phyloP scores from a whole-genome alignment of 1,284 basidiomycete genomes.

The Irpex lacteus region DNA sequence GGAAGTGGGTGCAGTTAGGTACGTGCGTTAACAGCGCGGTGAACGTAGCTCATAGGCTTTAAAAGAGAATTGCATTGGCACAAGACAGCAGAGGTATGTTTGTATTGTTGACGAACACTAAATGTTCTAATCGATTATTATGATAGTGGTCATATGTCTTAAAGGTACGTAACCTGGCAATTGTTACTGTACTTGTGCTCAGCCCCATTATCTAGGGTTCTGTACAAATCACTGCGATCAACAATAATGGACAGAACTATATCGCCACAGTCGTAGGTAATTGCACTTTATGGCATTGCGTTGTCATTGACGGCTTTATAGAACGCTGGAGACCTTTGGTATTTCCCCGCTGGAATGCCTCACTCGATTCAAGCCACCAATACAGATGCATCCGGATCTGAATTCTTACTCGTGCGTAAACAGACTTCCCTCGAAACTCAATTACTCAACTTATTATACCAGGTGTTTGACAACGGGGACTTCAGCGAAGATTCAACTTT shows the following conservation, averaged over 20 bases:
- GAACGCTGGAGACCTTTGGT: constrained; percentile 49
- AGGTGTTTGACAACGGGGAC: constrained; percentile 65
- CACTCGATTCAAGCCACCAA: constrained; percentile 58
- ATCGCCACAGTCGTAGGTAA: constrained; percentile 43
- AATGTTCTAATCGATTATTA: not conserved
- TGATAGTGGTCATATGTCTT: constrained; percentile 11
- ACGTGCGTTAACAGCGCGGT: constrained; percentile 12
- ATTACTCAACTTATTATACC: not conserved
- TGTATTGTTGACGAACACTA: not conserved
- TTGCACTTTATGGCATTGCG: not conserved
- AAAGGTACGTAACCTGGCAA: constrained; percentile 4
- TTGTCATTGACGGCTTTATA: constrained; percentile 13
- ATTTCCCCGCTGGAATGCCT: constrained; percentile 64
- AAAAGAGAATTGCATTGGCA: constrained; percentile 71
- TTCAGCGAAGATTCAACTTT: constrained; percentile 73
- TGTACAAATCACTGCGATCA: constrained; percentile 61
- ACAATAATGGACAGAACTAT: constrained; percentile 60
- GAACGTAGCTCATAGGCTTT: not conserved
- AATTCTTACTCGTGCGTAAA: constrained; percentile 60
- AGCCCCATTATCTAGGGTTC: constrained; percentile 40
- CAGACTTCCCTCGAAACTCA: not conserved
- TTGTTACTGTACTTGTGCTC: not conserved
- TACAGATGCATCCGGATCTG: constrained; percentile 53
- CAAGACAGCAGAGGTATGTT: constrained; percentile 52
- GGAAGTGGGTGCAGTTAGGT: constrained; percentile 60